Evolutionary conservation across 2,329 filamentous ascomycete genomes (phyloP).

Genomic region (Nemania sp.): DNA sequence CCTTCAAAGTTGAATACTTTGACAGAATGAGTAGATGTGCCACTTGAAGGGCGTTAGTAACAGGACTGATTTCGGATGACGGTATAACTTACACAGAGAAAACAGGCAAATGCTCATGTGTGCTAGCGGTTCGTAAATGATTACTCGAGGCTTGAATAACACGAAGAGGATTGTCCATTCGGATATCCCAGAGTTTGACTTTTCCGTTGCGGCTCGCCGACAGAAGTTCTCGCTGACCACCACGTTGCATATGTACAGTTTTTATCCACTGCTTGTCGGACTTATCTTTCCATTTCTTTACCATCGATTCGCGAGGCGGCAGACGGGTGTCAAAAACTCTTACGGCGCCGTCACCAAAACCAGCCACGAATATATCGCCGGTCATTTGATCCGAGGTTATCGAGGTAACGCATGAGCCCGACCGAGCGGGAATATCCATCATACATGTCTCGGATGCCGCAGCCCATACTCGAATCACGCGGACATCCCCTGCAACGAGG

Average conservation of each 20-base stretch:
- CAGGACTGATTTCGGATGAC: not conserved
- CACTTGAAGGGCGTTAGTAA: conserved; percentile 66
- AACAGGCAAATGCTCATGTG: conserved; percentile 95
- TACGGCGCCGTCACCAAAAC: conserved; percentile 94
- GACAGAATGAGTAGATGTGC: conserved; percentile 87
- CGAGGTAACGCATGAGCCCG: conserved; percentile 94
- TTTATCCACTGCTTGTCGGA: conserved; percentile 88
- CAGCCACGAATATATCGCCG: conserved; percentile 93
- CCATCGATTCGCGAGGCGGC: conserved; percentile 88
- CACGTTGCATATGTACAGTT: conserved; percentile 95
- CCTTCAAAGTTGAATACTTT: conserved; percentile 94
- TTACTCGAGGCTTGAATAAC: conserved; percentile 80
- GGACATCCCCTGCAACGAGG: conserved; percentile 95
- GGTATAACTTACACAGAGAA: conserved; percentile 81
- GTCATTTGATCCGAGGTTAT: conserved; percentile 98
- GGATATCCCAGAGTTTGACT: conserved; percentile 95
- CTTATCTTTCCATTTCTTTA: conserved; percentile 96
- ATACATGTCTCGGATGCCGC: conserved; percentile 92
- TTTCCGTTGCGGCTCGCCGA: conserved; percentile 93
- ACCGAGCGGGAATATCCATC: conserved; percentile 93
- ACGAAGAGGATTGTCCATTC: conserved; percentile 82
- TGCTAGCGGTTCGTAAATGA: conserved; percentile 85
- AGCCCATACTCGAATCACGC: conserved; percentile 96
- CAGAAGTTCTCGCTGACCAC: conserved; percentile 90
- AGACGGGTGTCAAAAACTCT: conserved; percentile 92